A percentile compares a stretch with the other conserved stretches of the same genome.
Evolutionary conservation across 2,329 filamentous ascomycete genomes (phyloP).

Genomic region (Pezizomycotina sp.): DNA sequence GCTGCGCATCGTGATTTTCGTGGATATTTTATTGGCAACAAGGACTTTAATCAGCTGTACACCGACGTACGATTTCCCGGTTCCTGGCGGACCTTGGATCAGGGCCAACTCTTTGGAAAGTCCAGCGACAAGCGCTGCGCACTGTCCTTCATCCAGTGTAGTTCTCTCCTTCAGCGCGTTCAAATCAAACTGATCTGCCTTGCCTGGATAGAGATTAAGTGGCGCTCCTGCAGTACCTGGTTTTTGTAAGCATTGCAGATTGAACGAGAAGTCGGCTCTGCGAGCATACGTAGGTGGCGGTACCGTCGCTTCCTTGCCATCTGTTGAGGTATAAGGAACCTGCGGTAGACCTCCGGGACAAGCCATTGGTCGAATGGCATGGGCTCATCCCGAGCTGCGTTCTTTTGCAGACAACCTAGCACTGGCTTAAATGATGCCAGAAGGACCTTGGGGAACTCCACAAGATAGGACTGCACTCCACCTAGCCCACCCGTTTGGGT

Average conservation of each 20-base stretch:
- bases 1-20: too few species aligned
- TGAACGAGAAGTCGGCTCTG: conserved; percentile 36
- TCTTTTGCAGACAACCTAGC: conserved; percentile 39
- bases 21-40: conserved; percentile 28
- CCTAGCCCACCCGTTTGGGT: background rate
- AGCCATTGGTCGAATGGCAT: conserved; percentile 38
- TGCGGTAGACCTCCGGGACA: conserved; percentile 25
- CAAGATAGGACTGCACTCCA: conserved; percentile 28
- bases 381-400: conserved; percentile 30
- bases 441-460: conserved; percentile 47
- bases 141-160: conserved; percentile 39
- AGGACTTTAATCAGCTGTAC: conserved; percentile 34
- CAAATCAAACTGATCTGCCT: conserved; percentile 6
- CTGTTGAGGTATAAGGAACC: conserved; percentile 6
- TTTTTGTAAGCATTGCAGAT: conserved; percentile 27
- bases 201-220: conserved; percentile 22
- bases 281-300: conserved; percentile 38
- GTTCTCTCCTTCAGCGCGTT: conserved; percentile 28
- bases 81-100: conserved; percentile 55
- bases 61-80: conserved; percentile 49
- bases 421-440: conserved; percentile 43
- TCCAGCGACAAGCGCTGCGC: conserved; percentile 37
- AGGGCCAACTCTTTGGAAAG: conserved; percentile 40
- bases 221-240: conserved; percentile 2
- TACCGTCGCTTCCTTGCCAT: conserved; percentile 25